These are phyloP conservation scores for Tricholomella constricta DNA, from an alignment of 768 basidiomycete genomes.

Conservation along the genomic window DNA sequence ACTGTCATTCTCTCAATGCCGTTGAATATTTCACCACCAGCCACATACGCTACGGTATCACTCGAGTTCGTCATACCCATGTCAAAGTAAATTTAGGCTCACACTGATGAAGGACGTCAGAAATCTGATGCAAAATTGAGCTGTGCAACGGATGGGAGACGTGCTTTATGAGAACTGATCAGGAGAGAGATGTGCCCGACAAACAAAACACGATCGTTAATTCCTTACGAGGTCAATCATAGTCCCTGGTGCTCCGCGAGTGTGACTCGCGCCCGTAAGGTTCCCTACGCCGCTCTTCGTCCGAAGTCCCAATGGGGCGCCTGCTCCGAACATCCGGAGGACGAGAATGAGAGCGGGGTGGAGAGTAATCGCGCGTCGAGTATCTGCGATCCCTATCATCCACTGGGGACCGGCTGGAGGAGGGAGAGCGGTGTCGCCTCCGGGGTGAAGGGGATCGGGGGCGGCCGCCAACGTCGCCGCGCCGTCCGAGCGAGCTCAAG, in stretches of 20 bases:
- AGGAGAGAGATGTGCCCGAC: background rate
- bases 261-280: conserved; percentile 12
- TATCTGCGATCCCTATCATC: conserved; percentile 12
- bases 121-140: conserved; percentile 1
- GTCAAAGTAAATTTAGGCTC: conserved; percentile 7
- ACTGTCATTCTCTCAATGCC: background rate
- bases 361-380: conserved; percentile 5
- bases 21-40: too few species aligned
- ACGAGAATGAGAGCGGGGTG: conserved; percentile 18
- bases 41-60: background rate
- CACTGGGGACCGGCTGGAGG: conserved; percentile 15
- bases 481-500: conserved; percentile 49
- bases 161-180: background rate
- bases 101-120: conserved; percentile 4
- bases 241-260: conserved; percentile 10
- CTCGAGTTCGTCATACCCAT: background rate
- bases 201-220: background rate
- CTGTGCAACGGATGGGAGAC: background rate
- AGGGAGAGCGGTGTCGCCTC: conserved; percentile 15
- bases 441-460: conserved; percentile 21
- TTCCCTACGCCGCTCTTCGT: conserved; percentile 3
- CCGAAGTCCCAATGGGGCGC: conserved; percentile 5
- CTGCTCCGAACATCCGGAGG: conserved; percentile 13
- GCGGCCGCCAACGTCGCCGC: conserved; percentile 22
- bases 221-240: conserved; percentile 13